Conservation (phyloP, 345 rosid genomes). For the Eucalyptus sideroxylon region DNA sequence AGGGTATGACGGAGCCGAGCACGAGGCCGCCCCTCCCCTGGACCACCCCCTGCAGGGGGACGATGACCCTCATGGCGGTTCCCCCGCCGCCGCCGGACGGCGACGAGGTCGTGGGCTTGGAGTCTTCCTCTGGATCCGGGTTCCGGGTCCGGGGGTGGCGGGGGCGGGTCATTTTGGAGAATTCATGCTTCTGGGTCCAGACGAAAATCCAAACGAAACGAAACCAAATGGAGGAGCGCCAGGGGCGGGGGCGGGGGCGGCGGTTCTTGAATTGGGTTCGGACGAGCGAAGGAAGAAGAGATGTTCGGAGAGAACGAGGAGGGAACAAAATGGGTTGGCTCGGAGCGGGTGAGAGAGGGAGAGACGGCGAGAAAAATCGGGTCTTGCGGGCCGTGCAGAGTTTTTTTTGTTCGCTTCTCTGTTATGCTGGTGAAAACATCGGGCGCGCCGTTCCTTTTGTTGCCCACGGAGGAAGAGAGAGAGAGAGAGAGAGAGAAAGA, state of each 20-base stretch:
- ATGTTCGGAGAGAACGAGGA: slow-evolving; percentile 3
- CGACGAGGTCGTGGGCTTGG: background rate
- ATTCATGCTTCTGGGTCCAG: background rate
- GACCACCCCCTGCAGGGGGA: slow-evolving; percentile 87
- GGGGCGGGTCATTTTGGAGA: slow-evolving; percentile 50
- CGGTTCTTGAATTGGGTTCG: background rate
- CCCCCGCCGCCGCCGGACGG: slow-evolving; percentile 36
- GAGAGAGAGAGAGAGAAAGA: background rate
- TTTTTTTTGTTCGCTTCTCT: background rate
- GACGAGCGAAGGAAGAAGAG: background rate
- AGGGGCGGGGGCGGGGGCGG: background rate
- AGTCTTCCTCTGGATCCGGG: slow-evolving; percentile 22
- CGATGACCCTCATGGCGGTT: slow-evolving; percentile 86
- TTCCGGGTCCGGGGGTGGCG: slow-evolving; percentile 16
- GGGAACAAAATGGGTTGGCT: background rate
- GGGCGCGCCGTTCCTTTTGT: background rate
- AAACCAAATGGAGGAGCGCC: background rate
- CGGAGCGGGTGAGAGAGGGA: slow-evolving; percentile 8
- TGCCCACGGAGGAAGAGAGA: background rate
- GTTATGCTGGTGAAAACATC: background rate
- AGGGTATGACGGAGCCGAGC: slow-evolving; percentile 87
- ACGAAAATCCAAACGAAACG: background rate
- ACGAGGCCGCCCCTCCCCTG: slow-evolving; percentile 93
- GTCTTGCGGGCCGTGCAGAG: background rate
- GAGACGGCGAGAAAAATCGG: background rate